These are phyloP conservation scores for Galeopsis tetrahit DNA, from an alignment of 257 asterid genomes.

Conservation along the genomic window DNA sequence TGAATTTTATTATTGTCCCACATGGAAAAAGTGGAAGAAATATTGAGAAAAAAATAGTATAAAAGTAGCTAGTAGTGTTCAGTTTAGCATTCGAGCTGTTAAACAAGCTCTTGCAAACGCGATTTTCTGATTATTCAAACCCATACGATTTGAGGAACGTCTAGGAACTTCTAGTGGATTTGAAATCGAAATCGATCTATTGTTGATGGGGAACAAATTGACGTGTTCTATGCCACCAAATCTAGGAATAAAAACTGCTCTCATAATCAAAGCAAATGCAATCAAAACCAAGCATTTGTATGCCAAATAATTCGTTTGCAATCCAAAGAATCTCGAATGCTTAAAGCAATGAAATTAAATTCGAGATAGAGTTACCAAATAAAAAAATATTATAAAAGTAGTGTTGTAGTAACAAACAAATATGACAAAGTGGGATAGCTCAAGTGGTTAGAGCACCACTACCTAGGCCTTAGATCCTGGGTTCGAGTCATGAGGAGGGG, in stretches of 20 bases:
- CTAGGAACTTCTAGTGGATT: constrained; percentile 51
- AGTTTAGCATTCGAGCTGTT: constrained; percentile 72
- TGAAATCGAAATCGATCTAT: neutral
- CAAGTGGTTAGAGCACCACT: no score
- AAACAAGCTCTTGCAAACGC: constrained; percentile 90
- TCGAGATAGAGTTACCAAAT: constrained; percentile 34
- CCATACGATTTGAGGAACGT: constrained; percentile 89
- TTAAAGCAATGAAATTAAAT: constrained; percentile 58
- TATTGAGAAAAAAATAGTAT: no score
- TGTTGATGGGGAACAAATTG: constrained; percentile 30
- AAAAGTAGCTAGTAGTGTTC: constrained; percentile 75
- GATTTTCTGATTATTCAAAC: constrained; percentile 86
- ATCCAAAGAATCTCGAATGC: constrained; percentile 60
- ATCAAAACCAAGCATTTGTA: constrained; percentile 60
- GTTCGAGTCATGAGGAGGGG: no score
- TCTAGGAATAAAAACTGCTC: constrained; percentile 49
- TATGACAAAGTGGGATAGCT: no score
- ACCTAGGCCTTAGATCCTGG: no score
- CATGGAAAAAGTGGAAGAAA: no score
- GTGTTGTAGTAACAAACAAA: no score
- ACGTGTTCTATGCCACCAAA: constrained; percentile 43
- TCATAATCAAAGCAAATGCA: constrained; percentile 48
- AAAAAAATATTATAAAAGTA: no score
- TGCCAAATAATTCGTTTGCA: constrained; percentile 53
- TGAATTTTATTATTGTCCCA: no score